phyloP scores from a whole-genome alignment of 2,329 filamentous ascomycete species.

The Pseudogymnoascus sp. region DNA sequence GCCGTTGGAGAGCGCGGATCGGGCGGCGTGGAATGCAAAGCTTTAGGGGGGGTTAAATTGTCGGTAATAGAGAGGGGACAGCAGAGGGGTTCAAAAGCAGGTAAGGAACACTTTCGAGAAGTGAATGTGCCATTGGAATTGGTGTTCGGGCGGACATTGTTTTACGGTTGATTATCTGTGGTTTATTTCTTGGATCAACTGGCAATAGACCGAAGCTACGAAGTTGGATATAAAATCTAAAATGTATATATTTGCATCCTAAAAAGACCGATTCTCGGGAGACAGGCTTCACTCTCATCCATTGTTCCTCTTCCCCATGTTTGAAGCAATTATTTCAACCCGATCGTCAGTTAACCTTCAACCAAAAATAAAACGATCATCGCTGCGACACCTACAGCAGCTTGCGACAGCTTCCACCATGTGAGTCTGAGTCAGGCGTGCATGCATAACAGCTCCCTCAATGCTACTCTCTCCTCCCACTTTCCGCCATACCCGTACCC shows the following conservation, averaged over 20 bases:
- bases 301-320: neutral
- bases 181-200: neutral
- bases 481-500: neutral
- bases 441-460: neutral
- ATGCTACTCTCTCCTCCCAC: neutral
- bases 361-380: neutral
- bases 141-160: neutral
- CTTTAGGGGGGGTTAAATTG: constrained; percentile 25
- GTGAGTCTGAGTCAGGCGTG: neutral
- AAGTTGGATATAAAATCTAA: neutral
- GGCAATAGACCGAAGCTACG: neutral
- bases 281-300: neutral
- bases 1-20: constrained; percentile 38
- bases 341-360: neutral
- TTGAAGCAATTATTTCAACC: neutral
- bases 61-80: neutral
- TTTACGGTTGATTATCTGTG: neutral
- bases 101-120: neutral
- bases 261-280: neutral
- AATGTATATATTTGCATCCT: neutral
- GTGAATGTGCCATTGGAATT: neutral
- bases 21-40: constrained; percentile 41
- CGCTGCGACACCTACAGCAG: neutral
- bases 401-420: neutral
- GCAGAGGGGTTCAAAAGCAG: neutral